Evolutionary conservation across 345 rosid genomes (phyloP), one percentile per base, ranked within the genome.

Genomic region (Brassica incana): DNA sequence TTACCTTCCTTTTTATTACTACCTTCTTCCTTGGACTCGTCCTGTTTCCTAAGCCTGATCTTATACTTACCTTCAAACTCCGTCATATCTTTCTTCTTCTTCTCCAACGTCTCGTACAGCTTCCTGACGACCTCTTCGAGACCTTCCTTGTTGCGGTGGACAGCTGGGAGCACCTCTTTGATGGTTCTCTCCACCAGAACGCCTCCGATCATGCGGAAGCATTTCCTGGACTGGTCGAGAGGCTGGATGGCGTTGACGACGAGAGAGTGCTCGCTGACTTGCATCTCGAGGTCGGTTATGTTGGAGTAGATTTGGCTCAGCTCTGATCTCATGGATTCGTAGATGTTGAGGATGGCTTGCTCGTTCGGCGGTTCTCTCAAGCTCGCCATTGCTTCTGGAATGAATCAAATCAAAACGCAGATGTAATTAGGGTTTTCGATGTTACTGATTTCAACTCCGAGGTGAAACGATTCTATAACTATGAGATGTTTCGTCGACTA

Each of bases 261-360:
- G 70, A 93, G 83, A 0, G 94, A 83, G 76, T 95, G 97, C 83
- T 95, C 98, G 35, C 96, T 91, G 33, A 84, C 93, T 82, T 90
- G 98, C 98, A 95, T 90, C 90, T 95, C 99, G 77, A 92, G 89
- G 38, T 95, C 97, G 0, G 97, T 95, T 67, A 95, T 89, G 86
- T 95, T 95, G 0, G 97, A 89, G 81, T 91, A 92, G 75, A 95
- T 89, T 77, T 95, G 99, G 77, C 88, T 95, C 14, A 92, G 88
- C 64, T 95, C 99, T 38, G 91, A 77, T 84, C 91, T 88, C 90
- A 93, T 73, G 36, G 87, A 80, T 52, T 86, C 88, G 20, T 95
- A 93, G 16, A 78, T 81, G 69, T 90, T 90, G 8, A 90, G 90
- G 77, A 93, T 87, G 23, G 87, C 86, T 81, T 92, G 97, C 83